Conservation (phyloP, 306 rosid genomes). For the Corylus avellana region DNA sequence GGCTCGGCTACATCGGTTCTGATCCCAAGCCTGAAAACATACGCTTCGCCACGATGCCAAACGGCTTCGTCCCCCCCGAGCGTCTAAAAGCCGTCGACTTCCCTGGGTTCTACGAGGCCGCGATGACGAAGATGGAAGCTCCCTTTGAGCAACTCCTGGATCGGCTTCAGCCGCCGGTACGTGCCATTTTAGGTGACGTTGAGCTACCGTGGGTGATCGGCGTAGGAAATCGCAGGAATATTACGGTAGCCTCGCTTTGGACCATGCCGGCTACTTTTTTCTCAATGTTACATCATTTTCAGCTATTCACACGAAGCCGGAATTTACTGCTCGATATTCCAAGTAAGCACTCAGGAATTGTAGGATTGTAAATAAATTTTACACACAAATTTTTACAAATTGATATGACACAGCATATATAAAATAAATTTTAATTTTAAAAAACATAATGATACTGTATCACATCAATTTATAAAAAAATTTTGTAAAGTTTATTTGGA, state of each 20-base stretch:
- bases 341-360: not conserved
- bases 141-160: conserved; percentile 22
- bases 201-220: conserved; percentile 28
- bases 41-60: conserved; percentile 21
- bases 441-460: no score
- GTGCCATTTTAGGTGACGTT: conserved; percentile 9
- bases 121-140: conserved; percentile 29
- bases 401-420: no score
- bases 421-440: no score
- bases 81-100: conserved; percentile 10
- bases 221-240: conserved; percentile 19
- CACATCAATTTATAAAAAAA: no score
- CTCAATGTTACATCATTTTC: not conserved
- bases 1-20: conserved; percentile 24
- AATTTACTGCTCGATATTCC: not conserved
- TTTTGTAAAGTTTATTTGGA: no score
- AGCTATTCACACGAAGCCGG: not conserved
- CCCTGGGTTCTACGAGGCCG: conserved; percentile 23
- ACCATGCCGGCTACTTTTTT: conserved; percentile 25
- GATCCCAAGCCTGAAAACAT: conserved; percentile 18
- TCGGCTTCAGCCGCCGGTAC: conserved; percentile 4
- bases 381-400: no score
- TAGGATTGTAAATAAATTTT: no score
- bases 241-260: conserved; percentile 25
- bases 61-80: conserved; percentile 30